Conservation (phyloP, 768 basidiomycete species). For the Tylopilus vinaceipallidus region DNA sequence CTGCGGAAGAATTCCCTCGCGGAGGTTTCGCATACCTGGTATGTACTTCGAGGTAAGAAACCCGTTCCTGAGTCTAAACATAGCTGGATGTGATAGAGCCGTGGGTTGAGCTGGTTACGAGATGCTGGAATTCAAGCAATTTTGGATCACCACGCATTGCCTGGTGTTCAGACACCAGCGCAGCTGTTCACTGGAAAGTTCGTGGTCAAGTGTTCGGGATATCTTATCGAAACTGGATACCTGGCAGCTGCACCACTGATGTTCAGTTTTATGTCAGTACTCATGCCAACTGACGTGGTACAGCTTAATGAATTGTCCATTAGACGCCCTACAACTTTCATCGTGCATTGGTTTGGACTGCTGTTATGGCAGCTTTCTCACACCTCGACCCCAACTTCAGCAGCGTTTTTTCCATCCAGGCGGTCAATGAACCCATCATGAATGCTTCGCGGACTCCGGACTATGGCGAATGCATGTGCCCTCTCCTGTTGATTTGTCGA, state of each 20-base stretch:
- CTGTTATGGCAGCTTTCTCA: slow-evolving; percentile 70
- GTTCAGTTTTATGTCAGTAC: slow-evolving; percentile 70
- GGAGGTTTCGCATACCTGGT: slow-evolving; percentile 71
- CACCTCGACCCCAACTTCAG: slow-evolving; percentile 68
- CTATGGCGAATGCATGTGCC: slow-evolving; percentile 67
- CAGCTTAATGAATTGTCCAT: slow-evolving; percentile 2
- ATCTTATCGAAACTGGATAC: slow-evolving; percentile 1
- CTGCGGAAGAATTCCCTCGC: slow-evolving; percentile 60
- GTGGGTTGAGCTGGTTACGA: slow-evolving; percentile 58
- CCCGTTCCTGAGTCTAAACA: not conserved
- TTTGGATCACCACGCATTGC: slow-evolving; percentile 68
- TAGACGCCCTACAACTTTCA: slow-evolving; percentile 69
- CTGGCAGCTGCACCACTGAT: slow-evolving; percentile 57
- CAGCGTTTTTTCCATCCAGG: slow-evolving; percentile 68
- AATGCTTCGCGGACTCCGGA: slow-evolving; percentile 64
- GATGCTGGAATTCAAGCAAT: slow-evolving; percentile 65
- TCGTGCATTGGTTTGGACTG: slow-evolving; percentile 78
- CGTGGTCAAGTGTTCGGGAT: slow-evolving; percentile 9
- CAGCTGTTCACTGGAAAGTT: slow-evolving; percentile 73
- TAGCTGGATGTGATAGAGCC: slow-evolving; percentile 40
- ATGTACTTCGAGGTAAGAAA: slow-evolving; percentile 15
- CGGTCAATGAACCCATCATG: slow-evolving; percentile 78
- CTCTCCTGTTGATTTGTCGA: not conserved
- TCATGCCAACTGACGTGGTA: not conserved
- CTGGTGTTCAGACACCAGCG: slow-evolving; percentile 59